These are phyloP conservation scores for Xylaria multiplex DNA, from an alignment of 2,329 filamentous ascomycete species.

Conservation along the genomic window DNA sequence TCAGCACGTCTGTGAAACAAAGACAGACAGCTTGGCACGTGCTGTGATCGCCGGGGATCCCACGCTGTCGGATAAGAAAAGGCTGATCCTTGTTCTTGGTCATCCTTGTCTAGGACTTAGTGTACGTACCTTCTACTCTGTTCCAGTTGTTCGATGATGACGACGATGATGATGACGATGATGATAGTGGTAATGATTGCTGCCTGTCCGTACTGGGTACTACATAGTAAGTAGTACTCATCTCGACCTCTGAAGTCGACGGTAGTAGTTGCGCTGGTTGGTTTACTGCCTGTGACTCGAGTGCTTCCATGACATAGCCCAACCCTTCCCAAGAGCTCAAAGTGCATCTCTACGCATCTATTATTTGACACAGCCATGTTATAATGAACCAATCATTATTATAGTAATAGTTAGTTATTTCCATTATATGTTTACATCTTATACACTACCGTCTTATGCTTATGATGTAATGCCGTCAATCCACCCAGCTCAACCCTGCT, in stretches of 20 bases:
- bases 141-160: not conserved
- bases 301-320: too few species aligned
- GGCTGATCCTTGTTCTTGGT: slow-evolving; percentile 17
- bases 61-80: slow-evolving; percentile 36
- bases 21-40: slow-evolving; percentile 31
- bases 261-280: not conserved
- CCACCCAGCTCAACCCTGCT: too few species aligned
- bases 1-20: slow-evolving; percentile 28
- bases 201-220: not conserved
- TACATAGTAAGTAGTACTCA: too few species aligned
- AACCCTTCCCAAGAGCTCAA: too few species aligned
- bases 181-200: not conserved
- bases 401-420: too few species aligned
- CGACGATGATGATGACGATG: not conserved
- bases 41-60: slow-evolving; percentile 31
- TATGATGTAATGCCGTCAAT: too few species aligned
- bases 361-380: too few species aligned
- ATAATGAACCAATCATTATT: too few species aligned
- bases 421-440: too few species aligned
- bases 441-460: too few species aligned
- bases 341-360: too few species aligned
- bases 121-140: not conserved
- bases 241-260: not conserved
- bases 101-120: not conserved
- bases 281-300: not conserved